Conservation (phyloP, 805 yeast species). For the Wickerhamomyces queroliae region DNA sequence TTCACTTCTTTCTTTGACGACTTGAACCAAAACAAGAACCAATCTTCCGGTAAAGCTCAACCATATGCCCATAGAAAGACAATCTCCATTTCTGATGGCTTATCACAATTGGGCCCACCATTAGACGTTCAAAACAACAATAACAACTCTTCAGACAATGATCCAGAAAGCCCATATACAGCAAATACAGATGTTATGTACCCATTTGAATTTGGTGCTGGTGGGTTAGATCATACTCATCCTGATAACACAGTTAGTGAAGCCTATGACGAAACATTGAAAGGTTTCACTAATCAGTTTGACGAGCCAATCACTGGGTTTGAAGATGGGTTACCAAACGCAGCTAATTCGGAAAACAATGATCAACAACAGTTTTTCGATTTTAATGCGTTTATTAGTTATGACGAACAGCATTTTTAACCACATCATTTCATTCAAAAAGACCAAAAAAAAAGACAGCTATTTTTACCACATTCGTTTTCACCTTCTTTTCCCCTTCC, state of each 20-base stretch:
- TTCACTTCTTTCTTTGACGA: slow-evolving; percentile 4
- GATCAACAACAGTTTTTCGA: slow-evolving; percentile 17
- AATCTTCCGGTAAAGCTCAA: not conserved
- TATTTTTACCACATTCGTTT: not conserved
- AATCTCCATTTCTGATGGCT: slow-evolving; percentile 1
- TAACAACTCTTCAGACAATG: slow-evolving; percentile 1
- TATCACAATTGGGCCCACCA: slow-evolving; percentile 3
- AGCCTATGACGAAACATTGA: not conserved
- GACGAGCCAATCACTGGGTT: not conserved
- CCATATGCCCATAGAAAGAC: slow-evolving; percentile 1
- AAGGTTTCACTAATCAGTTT: not conserved
- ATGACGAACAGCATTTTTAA: slow-evolving; percentile 5
- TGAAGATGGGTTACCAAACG: not conserved
- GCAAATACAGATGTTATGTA: slow-evolving; percentile 1
- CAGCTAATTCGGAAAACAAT: not conserved
- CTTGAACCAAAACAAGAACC: not conserved
- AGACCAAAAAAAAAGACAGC: too few relatives aligned
- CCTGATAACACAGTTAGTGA: not conserved
- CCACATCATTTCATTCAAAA: not conserved
- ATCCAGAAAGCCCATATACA: slow-evolving; percentile 3
- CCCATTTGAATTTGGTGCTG: not conserved
- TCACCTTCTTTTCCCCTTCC: not conserved
- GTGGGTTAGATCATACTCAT: not conserved
- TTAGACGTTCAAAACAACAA: too few relatives aligned
- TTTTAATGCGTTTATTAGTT: slow-evolving; percentile 18